Evolutionary conservation across 176 grass and related monocot genomes (phyloP), one percentile per base, ranked within the genome.

Genomic region (Tuctoria greenei): DNA sequence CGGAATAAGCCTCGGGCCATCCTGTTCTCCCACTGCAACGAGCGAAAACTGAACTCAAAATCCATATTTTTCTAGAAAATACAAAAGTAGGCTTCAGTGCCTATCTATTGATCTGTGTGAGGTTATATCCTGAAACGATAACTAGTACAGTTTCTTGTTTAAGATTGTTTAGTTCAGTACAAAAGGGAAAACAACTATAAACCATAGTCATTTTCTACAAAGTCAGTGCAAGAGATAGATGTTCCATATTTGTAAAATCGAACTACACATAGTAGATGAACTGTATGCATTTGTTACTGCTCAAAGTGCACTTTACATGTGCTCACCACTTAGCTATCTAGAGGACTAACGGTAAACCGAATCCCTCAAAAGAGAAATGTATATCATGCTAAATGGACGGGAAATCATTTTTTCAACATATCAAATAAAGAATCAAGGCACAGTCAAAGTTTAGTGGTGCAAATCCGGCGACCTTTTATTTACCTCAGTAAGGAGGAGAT

Each of bases 401-500:
- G 60, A 50, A 60, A 61, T 21, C n/a, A 76, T 36, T 64, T 31
- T 46, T 20, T 50, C n/a, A 50, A 13, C 11, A 61, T 43, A 50
- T 17, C 24, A n/a, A 5, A 54, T 54, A 7, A 20, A 54, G 21
- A 14, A 28, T 35, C 59, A 54, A 39, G 64, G 17, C 10, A 44
- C 4, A n/a, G 9, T 41, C 58, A 24, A 15, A 24, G 13, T 59
- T 61, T 41, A 25, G 2, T 49, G 39, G 24, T 15, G 13, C 39
- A 31, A 77, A 66, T 13, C 52, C 1, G 7, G 38, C 16, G 17
- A 42, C 24, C 13, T 74, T 78, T 21, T 68, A 58, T 67, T 86
- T 93, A 98, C 95, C 95, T 92, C 79, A 15, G 84, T 88, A 44
- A 99, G 87, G 57, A 99, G 84, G 55, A 99, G 80, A 77, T 91